Conservation (phyloP, 768 basidiomycete genomes). For the Polyporus arcularius region DNA sequence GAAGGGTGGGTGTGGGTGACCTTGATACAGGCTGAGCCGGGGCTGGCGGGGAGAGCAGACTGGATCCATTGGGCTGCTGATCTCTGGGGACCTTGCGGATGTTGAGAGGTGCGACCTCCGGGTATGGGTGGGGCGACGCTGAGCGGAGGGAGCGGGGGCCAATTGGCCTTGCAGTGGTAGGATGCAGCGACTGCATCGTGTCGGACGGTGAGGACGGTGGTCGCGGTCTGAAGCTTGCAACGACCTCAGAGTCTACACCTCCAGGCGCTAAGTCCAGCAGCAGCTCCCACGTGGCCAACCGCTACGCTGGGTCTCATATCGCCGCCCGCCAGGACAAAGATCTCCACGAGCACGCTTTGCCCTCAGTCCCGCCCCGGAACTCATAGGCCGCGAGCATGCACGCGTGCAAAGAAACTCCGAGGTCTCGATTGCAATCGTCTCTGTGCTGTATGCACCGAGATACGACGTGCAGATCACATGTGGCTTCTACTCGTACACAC, state of each 20-base stretch:
- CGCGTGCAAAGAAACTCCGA: neutral
- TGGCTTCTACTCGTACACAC: neutral
- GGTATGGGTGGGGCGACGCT: constrained; percentile 41
- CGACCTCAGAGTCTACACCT: constrained; percentile 1
- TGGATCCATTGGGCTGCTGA: constrained; percentile 30
- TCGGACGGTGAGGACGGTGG: constrained; percentile 21
- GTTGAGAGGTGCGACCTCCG: constrained; percentile 41
- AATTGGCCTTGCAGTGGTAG: constrained; percentile 41
- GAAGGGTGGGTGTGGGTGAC: constrained; percentile 26
- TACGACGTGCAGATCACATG: constrained; percentile 6
- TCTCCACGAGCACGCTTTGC: neutral
- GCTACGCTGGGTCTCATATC: constrained; percentile 10
- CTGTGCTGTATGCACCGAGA: constrained; percentile 4
- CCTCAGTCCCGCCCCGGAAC: neutral
- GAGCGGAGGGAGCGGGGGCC: constrained; percentile 53
- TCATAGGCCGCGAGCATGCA: neutral
- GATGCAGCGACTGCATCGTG: constrained; percentile 30
- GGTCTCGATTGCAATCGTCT: constrained; percentile 6
- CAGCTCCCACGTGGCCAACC: constrained; percentile 17
- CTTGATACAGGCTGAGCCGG: constrained; percentile 17
- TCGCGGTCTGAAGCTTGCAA: constrained; percentile 13
- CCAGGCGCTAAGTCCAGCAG: constrained; percentile 12
- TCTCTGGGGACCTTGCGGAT: constrained; percentile 38
- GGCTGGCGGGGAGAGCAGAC: constrained; percentile 22
- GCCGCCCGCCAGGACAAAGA: constrained; percentile 8